These are phyloP conservation scores for Podaxis sp. DNA, from an alignment of 768 basidiomycete species.

Conservation along the genomic window DNA sequence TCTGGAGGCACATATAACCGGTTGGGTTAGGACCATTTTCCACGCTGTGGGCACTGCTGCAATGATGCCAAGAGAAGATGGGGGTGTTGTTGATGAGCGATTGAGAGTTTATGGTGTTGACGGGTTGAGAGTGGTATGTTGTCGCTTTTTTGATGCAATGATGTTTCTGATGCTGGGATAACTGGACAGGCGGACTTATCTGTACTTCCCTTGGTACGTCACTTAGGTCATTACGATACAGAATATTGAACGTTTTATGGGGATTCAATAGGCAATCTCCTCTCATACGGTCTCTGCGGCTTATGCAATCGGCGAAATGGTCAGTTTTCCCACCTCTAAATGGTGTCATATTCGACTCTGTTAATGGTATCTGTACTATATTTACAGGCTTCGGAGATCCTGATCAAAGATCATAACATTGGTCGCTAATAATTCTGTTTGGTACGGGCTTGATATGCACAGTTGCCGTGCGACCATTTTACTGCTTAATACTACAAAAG, in stretches of 20 bases:
- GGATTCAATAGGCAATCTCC: neutral
- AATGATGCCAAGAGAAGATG: constrained; percentile 28
- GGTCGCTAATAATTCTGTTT: neutral
- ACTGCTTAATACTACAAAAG: neutral
- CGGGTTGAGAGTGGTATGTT: constrained; percentile 29
- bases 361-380: neutral
- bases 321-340: neutral
- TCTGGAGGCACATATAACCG: neutral
- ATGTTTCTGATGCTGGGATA: neutral
- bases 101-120: constrained; percentile 32
- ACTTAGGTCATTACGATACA: neutral
- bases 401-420: neutral
- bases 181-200: constrained; percentile 9
- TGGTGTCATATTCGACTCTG: neutral
- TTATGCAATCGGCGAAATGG: constrained; percentile 13
- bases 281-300: constrained; percentile 10
- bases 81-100: constrained; percentile 33
- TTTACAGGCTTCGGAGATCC: neutral
- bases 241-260: neutral
- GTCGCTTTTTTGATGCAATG: constrained; percentile 20
- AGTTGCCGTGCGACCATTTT: neutral
- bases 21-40: constrained; percentile 6
- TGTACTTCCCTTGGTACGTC: constrained; percentile 5
- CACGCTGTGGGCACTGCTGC: constrained; percentile 24
- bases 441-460: neutral